These are phyloP conservation scores for Terfezia claveryi DNA, from an alignment of 495 filamentous ascomycete genomes.

Conservation along the genomic window DNA sequence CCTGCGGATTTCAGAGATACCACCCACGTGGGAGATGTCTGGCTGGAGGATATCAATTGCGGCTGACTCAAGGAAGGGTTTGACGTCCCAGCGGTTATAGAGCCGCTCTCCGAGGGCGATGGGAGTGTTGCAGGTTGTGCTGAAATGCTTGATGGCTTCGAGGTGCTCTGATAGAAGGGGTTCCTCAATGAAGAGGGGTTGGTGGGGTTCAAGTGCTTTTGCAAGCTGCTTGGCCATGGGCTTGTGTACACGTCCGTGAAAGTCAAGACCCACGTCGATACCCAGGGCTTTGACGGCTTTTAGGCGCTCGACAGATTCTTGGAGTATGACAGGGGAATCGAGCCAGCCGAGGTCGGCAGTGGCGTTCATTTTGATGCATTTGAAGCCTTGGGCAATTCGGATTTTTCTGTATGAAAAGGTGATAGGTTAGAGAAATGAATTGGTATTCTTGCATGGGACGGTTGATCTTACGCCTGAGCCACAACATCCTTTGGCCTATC, in stretches of 20 bases:
- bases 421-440: not conserved
- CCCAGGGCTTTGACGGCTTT: constrained; percentile 47
- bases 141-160: constrained; percentile 44
- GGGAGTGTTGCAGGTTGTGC: constrained; percentile 37
- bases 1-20: constrained; percentile 47
- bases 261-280: constrained; percentile 52
- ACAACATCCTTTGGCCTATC: constrained; percentile 55
- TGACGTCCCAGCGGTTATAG: constrained; percentile 54
- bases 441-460: not conserved
- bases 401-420: constrained; percentile 22
- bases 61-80: constrained; percentile 44
- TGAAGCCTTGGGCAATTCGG: constrained; percentile 49
- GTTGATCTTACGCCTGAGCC: constrained; percentile 31
- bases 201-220: constrained; percentile 43
- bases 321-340: constrained; percentile 42
- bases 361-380: constrained; percentile 60
- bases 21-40: constrained; percentile 54
- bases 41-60: constrained; percentile 58
- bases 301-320: constrained; percentile 44
- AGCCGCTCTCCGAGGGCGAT: constrained; percentile 61
- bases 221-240: constrained; percentile 66
- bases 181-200: constrained; percentile 63
- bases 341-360: constrained; percentile 63
- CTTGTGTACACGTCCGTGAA: constrained; percentile 58
- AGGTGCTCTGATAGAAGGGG: constrained; percentile 51